phyloP scores from a whole-genome alignment of 2,329 filamentous ascomycete genomes.

The Microsporum audouinii region DNA sequence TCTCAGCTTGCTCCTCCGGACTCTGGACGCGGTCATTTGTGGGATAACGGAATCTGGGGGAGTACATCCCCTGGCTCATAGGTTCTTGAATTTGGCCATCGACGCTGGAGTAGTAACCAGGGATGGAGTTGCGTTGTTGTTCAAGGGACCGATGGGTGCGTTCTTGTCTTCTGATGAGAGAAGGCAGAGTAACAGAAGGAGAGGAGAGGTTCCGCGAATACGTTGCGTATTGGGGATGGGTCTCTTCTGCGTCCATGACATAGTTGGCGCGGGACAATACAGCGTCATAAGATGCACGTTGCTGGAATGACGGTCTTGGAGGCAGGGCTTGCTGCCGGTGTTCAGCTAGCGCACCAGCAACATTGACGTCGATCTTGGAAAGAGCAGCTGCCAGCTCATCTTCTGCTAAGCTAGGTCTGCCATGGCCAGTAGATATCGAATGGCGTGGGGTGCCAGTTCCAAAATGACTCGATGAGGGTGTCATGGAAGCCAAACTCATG shows the following conservation, averaged over 20 bases:
- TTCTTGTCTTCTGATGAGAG: slow-evolving; percentile 1
- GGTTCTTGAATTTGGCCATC: slow-evolving; percentile 21
- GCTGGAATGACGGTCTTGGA: not conserved
- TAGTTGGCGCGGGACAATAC: not conserved
- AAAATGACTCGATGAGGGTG: not conserved
- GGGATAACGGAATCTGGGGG: slow-evolving; percentile 14
- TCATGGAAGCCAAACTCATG: not conserved
- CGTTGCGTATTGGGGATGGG: not conserved
- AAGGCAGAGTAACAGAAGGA: not conserved
- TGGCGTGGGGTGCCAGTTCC: not conserved
- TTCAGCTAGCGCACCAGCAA: not conserved
- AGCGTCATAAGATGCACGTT: not conserved
- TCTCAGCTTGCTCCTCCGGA: slow-evolving; percentile 33
- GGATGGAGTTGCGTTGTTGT: not conserved
- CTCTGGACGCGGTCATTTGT: slow-evolving; percentile 13
- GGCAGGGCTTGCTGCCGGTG: not conserved
- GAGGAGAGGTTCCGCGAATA: not conserved
- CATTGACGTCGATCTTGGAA: not conserved
- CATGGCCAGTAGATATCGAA: not conserved
- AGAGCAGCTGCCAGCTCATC: not conserved
- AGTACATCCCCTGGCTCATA: slow-evolving; percentile 30
- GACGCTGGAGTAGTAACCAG: slow-evolving; percentile 12
- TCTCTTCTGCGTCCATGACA: not conserved
- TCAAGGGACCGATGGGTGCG: not conserved
- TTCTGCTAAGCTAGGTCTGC: not conserved